Evolutionary conservation across 2,329 filamentous ascomycete genomes (phyloP).

Genomic region (Nothopassalora personata): DNA sequence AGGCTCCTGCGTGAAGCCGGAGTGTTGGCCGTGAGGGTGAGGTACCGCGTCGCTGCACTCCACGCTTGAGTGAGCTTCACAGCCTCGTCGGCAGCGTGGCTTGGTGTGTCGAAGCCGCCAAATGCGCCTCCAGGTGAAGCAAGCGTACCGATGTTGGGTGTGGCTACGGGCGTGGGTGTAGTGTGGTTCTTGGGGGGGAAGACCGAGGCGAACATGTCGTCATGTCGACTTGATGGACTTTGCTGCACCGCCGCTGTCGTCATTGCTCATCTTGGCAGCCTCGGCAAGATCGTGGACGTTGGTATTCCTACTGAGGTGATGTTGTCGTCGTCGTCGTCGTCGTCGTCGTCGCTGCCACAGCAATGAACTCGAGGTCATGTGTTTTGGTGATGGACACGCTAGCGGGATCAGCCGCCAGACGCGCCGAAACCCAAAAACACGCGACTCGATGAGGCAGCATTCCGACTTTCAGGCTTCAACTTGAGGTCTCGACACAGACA

Average conservation of each 20-base stretch:
- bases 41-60: constrained; percentile 43
- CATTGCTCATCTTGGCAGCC: neutral
- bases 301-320: neutral
- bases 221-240: neutral
- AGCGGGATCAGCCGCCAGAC: neutral
- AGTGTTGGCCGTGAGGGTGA: constrained; percentile 19
- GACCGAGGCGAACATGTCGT: constrained; percentile 36
- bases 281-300: neutral
- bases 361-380: neutral
- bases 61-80: constrained; percentile 39
- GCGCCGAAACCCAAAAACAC: neutral
- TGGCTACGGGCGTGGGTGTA: constrained; percentile 41
- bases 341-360: neutral
- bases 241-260: neutral
- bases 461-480: neutral
- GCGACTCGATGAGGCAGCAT: neutral
- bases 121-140: constrained; percentile 37
- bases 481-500: too few species aligned
- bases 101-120: constrained; percentile 35
- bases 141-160: constrained; percentile 38
- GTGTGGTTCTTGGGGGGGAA: constrained; percentile 42
- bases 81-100: constrained; percentile 34
- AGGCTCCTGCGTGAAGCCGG: constrained; percentile 2
- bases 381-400: neutral
- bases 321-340: neutral